Evolutionary conservation across 768 basidiomycete genomes (phyloP).

Genomic region (Pleurotus djamor): DNA sequence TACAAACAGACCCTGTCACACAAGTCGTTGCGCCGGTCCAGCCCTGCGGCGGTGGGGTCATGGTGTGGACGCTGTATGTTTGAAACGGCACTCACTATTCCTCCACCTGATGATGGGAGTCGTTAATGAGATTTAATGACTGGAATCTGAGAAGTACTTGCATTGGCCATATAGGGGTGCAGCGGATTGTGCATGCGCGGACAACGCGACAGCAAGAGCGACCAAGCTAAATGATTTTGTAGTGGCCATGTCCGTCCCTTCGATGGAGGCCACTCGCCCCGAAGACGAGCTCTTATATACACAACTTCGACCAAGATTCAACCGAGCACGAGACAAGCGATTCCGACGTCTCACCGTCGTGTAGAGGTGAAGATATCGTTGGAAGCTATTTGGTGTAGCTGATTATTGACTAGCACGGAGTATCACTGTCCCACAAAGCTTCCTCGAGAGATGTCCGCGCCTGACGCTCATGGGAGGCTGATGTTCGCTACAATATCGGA

Average conservation of each 20-base stretch:
- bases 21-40: conserved; percentile 34
- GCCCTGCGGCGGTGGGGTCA: conserved; percentile 15
- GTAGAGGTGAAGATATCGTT: conserved; percentile 6
- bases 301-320: neutral
- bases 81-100: neutral
- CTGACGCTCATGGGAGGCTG: conserved; percentile 12
- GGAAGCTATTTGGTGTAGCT: neutral
- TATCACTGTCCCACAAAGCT: neutral
- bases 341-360: conserved; percentile 5
- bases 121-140: neutral
- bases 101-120: neutral
- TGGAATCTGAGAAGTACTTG: neutral
- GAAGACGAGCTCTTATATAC: neutral
- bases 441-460: conserved; percentile 6
- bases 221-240: conserved; percentile 1
- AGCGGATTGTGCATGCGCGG: conserved; percentile 5
- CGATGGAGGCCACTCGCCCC: neutral
- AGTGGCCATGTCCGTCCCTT: neutral
- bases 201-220: conserved; percentile 2
- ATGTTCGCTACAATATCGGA: conserved; percentile 30
- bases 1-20: conserved; percentile 26
- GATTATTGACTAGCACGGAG: neutral
- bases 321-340: neutral
- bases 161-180: conserved; percentile 5
- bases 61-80: neutral